phyloP scores from a whole-genome alignment of 225 moss, liverwort and hornwort species.

The Ulota crispa region DNA sequence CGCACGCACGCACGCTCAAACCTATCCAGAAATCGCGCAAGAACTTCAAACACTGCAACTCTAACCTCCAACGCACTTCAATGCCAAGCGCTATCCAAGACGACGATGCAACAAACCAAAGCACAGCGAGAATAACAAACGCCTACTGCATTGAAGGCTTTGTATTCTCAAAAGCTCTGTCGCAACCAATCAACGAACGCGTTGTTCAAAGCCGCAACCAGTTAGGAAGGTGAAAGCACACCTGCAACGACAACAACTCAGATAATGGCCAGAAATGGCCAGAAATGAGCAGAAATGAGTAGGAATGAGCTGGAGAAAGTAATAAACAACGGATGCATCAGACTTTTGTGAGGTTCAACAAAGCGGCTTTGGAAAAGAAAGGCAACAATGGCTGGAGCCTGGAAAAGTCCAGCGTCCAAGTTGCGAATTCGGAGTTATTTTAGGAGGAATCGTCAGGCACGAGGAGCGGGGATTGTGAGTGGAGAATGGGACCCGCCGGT shows the following conservation, averaged over 20 bases:
- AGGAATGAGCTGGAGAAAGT: neutral
- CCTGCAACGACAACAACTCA: neutral
- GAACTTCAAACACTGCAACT: neutral
- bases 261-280: neutral
- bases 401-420: constrained; percentile 1
- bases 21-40: neutral
- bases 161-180: neutral
- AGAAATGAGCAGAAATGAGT: too few relatives aligned
- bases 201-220: neutral
- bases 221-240: neutral
- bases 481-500: neutral
- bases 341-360: neutral
- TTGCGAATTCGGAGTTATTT: neutral
- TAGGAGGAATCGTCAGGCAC: neutral
- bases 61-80: neutral
- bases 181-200: neutral
- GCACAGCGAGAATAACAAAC: neutral
- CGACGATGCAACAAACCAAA: neutral
- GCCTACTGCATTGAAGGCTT: neutral
- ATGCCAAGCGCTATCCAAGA: neutral
- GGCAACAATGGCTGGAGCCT: neutral
- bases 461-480: neutral
- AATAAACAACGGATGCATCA: neutral
- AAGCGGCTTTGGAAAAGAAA: neutral
- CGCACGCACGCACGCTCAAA: neutral